Evolutionary conservation across 345 rosid species (phyloP).

Genomic region (Eucalyptus curtisii): DNA sequence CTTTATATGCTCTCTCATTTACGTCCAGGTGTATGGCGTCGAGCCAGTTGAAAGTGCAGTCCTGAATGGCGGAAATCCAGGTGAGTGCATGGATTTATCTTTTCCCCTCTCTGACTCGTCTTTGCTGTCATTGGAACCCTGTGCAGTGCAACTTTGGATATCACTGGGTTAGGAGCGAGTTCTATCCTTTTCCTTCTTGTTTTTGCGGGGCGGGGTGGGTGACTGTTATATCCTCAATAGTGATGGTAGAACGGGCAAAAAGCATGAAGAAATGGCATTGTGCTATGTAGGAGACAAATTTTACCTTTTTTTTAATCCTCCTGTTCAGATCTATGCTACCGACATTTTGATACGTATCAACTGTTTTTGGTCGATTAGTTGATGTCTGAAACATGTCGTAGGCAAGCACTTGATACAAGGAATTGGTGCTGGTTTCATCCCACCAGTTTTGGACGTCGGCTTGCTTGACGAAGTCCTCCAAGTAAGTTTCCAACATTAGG

Average conservation of each 20-base stretch:
- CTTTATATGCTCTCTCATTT: background rate
- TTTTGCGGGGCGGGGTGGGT: background rate
- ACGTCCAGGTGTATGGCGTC: slow-evolving; percentile 22
- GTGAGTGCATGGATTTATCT: background rate
- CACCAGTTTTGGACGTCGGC: slow-evolving; percentile 20
- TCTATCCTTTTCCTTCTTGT: background rate
- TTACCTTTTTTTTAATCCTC: background rate
- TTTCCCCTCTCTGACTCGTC: background rate
- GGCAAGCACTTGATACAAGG: slow-evolving; percentile 50
- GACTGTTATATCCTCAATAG: background rate
- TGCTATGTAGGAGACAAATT: background rate
- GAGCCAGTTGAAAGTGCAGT: slow-evolving; percentile 38
- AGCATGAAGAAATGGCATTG: background rate
- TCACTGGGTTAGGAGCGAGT: background rate
- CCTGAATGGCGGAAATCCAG: slow-evolving; percentile 23
- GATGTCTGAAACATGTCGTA: background rate
- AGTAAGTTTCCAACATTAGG: slow-evolving; percentile 4
- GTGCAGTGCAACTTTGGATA: background rate
- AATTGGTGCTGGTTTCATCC: slow-evolving; percentile 45
- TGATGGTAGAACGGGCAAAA: background rate
- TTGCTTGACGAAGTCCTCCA: slow-evolving; percentile 42
- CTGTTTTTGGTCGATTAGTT: background rate
- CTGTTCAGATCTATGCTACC: background rate
- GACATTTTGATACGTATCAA: background rate
- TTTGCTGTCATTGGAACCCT: background rate